phyloP scores from a whole-genome alignment of 2,329 filamentous ascomycete genomes.

The Phialophora verrucosa region DNA sequence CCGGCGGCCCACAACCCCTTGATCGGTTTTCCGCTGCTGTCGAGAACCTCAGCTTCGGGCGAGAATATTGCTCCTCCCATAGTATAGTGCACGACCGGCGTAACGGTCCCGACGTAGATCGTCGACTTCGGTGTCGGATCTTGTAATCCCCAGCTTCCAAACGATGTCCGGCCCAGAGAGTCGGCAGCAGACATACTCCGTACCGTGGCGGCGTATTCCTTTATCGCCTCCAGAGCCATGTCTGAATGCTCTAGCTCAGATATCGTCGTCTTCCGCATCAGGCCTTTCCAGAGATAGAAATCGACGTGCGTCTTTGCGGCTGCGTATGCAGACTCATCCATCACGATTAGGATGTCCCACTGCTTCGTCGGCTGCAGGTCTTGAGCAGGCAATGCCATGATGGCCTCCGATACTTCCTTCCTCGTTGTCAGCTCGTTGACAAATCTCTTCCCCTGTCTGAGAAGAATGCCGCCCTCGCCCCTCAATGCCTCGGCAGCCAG shows the following conservation, averaged over 20 bases:
- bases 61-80: constrained; percentile 69
- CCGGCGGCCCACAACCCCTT: constrained; percentile 67
- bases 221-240: constrained; percentile 51
- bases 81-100: constrained; percentile 69
- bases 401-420: constrained; percentile 60
- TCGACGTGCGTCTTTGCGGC: constrained; percentile 62
- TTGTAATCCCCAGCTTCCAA: constrained; percentile 62
- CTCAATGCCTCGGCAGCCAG: constrained; percentile 68
- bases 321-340: constrained; percentile 64
- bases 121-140: constrained; percentile 58
- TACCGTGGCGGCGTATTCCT: constrained; percentile 57
- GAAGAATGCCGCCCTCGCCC: constrained; percentile 66
- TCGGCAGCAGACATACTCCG: constrained; percentile 48
- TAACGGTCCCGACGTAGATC: constrained; percentile 65
- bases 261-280: constrained; percentile 63
- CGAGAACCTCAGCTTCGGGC: constrained; percentile 58
- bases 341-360: constrained; percentile 64
- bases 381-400: constrained; percentile 46
- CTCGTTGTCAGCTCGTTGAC: constrained; percentile 68
- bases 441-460: constrained; percentile 59
- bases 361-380: constrained; percentile 50
- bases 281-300: constrained; percentile 68
- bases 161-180: constrained; percentile 56
- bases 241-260: constrained; percentile 52
- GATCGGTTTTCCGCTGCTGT: constrained; percentile 52